These are phyloP conservation scores for Calonectria naviculata DNA, from an alignment of 2,329 filamentous ascomycete genomes.

Conservation along the genomic window DNA sequence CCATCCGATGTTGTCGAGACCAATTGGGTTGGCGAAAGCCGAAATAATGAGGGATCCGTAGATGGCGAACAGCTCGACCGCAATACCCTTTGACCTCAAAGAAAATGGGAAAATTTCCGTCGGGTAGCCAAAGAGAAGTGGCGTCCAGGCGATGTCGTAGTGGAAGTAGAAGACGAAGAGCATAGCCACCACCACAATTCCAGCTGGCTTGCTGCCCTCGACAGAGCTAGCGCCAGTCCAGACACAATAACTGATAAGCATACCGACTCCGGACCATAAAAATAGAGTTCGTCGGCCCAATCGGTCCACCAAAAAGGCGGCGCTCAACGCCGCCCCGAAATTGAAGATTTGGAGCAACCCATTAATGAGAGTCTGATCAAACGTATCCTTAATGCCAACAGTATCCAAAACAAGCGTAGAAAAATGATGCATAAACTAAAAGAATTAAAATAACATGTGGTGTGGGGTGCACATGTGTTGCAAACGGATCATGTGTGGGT, in stretches of 20 bases:
- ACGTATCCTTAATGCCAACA: conserved; percentile 51
- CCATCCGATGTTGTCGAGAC: conserved; percentile 48
- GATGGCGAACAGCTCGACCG: conserved; percentile 56
- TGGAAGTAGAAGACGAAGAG: conserved; percentile 60
- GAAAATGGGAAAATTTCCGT: conserved; percentile 53
- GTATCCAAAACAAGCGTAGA: conserved; percentile 51
- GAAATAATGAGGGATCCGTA: conserved; percentile 47
- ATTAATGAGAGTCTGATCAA: conserved; percentile 54
- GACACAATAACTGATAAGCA: conserved; percentile 49
- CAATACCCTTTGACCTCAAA: conserved; percentile 51
- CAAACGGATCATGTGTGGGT: no score
- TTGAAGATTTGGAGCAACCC: conserved; percentile 54
- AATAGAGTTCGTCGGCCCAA: conserved; percentile 57
- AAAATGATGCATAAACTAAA: conserved; percentile 42
- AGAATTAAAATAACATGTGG: no score
- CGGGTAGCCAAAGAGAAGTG: conserved; percentile 56
- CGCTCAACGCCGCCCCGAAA: conserved; percentile 46
- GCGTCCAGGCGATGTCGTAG: conserved; percentile 59
- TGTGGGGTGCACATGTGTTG: no score
- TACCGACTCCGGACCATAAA: conserved; percentile 48
- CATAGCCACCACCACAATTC: conserved; percentile 58
- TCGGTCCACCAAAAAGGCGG: conserved; percentile 53
- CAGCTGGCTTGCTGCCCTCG: conserved; percentile 44
- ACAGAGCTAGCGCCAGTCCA: conserved; percentile 52
- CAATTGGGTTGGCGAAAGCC: conserved; percentile 48